phyloP scores from a whole-genome alignment of 2,329 filamentous ascomycete species.

The Sclerotinia spermophila region DNA sequence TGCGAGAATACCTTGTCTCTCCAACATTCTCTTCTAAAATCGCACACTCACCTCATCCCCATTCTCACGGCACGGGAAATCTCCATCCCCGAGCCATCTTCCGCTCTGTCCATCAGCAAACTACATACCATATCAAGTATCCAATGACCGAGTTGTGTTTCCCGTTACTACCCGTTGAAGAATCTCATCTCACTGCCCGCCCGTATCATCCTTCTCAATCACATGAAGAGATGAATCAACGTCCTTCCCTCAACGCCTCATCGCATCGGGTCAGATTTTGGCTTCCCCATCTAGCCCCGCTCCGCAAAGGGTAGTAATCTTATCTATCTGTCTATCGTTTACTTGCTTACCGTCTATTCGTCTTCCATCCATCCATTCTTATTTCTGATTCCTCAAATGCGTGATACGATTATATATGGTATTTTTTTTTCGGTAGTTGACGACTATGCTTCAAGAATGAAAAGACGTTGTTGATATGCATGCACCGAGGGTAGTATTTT shows the following conservation, averaged over 20 bases:
- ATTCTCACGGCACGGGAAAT: not conserved
- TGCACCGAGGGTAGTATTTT: not conserved
- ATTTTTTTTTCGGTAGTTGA: not conserved
- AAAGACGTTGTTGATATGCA: not conserved
- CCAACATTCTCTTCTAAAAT: not conserved
- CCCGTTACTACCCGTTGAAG: not conserved
- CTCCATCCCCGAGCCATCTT: not conserved
- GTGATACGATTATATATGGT: not conserved
- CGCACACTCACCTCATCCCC: not conserved
- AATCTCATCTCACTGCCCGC: not conserved
- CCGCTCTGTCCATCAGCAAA: too few relatives aligned
- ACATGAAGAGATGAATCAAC: not conserved
- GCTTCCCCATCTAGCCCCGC: not conserved
- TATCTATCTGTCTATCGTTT: not conserved
- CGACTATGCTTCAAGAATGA: not conserved
- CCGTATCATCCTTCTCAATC: not conserved
- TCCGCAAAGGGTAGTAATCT: not conserved
- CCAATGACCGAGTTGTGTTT: not conserved
- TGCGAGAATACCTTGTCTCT: not conserved
- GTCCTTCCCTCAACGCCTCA: not conserved
- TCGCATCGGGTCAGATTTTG: slow-evolving; percentile 6
- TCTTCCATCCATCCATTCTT: not conserved
- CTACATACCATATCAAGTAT: not conserved
- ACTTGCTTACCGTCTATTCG: not conserved
- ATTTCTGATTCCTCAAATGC: not conserved